These are phyloP conservation scores for Aspergillus jensenii DNA, from an alignment of 2,329 filamentous ascomycete genomes.

Conservation along the genomic window DNA sequence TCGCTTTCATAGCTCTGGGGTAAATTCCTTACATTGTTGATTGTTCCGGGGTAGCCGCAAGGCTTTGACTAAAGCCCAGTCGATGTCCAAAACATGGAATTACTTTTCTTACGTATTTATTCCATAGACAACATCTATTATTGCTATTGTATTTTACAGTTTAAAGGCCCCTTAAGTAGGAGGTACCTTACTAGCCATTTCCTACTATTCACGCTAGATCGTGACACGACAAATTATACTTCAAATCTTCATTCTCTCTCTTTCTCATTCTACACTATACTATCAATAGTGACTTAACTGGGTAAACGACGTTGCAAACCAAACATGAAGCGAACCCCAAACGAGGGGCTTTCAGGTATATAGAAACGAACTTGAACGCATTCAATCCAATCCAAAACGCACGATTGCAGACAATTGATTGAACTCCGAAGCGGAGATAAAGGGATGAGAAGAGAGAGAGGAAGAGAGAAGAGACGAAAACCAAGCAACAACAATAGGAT, in stretches of 20 bases:
- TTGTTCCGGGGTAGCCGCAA: not conserved
- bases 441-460: not conserved
- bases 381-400: not conserved
- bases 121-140: too few relatives aligned
- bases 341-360: slow-evolving; percentile 15
- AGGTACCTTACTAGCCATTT: too few relatives aligned
- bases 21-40: not conserved
- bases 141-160: too few relatives aligned
- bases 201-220: too few relatives aligned
- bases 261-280: not conserved
- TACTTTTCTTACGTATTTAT: not conserved
- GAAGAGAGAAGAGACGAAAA: not conserved
- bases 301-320: not conserved
- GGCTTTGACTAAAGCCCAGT: not conserved
- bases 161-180: too few relatives aligned
- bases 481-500: slow-evolving; percentile 13
- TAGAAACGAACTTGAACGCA: slow-evolving; percentile 3
- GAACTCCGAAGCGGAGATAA: not conserved
- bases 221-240: not conserved
- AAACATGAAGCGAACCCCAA: not conserved
- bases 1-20: too few relatives aligned
- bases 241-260: not conserved
- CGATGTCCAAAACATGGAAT: not conserved
- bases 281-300: not conserved
- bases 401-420: slow-evolving; percentile 2